These are phyloP conservation scores for Aspergillus phoenicis DNA, from an alignment of 2,329 filamentous ascomycete genomes.

Conservation along the genomic window DNA sequence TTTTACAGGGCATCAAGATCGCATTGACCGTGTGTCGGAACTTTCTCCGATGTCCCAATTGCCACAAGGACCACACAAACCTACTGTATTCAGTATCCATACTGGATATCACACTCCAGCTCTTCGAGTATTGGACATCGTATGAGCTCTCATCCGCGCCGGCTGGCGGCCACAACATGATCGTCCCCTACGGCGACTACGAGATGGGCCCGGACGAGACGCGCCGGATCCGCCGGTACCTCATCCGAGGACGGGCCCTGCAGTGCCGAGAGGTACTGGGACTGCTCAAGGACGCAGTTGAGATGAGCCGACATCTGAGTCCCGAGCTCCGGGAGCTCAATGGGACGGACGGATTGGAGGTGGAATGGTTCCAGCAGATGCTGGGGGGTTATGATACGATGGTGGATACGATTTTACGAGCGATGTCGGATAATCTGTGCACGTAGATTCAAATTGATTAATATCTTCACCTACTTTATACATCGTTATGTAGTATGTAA, in stretches of 20 bases:
- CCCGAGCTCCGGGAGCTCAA: background rate
- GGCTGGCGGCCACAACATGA: conserved; percentile 16
- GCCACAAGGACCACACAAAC: conserved; percentile 34
- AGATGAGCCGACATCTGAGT: conserved; percentile 12
- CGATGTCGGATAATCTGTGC: conserved; percentile 33
- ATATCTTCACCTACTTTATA: too few species aligned
- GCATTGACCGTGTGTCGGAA: conserved; percentile 33
- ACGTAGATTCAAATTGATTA: conserved; percentile 4
- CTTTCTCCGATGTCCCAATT: conserved; percentile 35
- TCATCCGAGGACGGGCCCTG: conserved; percentile 31
- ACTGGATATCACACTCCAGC: conserved; percentile 34
- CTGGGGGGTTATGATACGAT: conserved; percentile 33
- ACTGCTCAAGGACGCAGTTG: conserved; percentile 25
- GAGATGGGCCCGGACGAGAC: conserved; percentile 33
- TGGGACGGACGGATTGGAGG: conserved; percentile 14
- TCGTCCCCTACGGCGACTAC: conserved; percentile 36
- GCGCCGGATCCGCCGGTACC: conserved; percentile 30
- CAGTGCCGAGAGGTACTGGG: conserved; percentile 33
- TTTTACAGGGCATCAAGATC: conserved; percentile 34
- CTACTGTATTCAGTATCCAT: conserved; percentile 33
- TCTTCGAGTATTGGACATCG: conserved; percentile 37
- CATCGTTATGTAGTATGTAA: too few species aligned
- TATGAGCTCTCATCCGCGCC: conserved; percentile 23
- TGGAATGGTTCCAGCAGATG: conserved; percentile 31
- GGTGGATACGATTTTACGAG: conserved; percentile 32